Conservation (phyloP, 2,329 filamentous ascomycete species). For the Colletotrichum navitas region DNA sequence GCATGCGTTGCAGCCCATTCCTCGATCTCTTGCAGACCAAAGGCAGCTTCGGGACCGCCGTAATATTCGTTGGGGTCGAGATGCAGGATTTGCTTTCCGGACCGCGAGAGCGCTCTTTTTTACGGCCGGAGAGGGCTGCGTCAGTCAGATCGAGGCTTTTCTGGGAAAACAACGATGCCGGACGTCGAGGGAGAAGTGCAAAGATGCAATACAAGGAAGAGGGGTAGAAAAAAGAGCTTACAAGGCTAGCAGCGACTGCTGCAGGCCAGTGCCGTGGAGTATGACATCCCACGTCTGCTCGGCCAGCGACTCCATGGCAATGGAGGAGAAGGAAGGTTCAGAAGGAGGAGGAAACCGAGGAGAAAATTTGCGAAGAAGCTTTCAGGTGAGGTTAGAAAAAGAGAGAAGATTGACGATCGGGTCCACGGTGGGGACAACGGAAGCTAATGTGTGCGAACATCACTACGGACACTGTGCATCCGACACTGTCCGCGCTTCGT, state of each 20-base stretch:
- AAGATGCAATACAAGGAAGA: slow-evolving; percentile 47
- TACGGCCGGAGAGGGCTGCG: slow-evolving; percentile 62
- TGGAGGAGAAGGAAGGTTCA: not conserved
- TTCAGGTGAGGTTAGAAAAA: slow-evolving; percentile 37
- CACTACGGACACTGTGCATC: not conserved
- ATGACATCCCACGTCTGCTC: slow-evolving; percentile 84
- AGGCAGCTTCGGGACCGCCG: slow-evolving; percentile 85
- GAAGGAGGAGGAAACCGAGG: not conserved
- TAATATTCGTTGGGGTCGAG: slow-evolving; percentile 91
- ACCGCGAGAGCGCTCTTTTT: slow-evolving; percentile 88
- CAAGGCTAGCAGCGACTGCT: slow-evolving; percentile 85
- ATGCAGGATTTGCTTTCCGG: slow-evolving; percentile 91
- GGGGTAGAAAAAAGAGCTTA: slow-evolving; percentile 58
- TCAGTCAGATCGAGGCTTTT: slow-evolving; percentile 75
- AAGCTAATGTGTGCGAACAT: slow-evolving; percentile 16
- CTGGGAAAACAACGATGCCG: slow-evolving; percentile 37
- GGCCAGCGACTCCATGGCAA: slow-evolving; percentile 77
- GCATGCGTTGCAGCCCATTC: slow-evolving; percentile 71
- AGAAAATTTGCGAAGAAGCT: slow-evolving; percentile 38
- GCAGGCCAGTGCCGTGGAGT: slow-evolving; percentile 82
- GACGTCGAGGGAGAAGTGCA: slow-evolving; percentile 37
- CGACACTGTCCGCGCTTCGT: slow-evolving; percentile 41
- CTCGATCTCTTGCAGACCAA: slow-evolving; percentile 85
- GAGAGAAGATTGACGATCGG: slow-evolving; percentile 43
- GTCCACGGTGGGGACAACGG: slow-evolving; percentile 30